Evolutionary conservation across 2,329 filamentous ascomycete species (phyloP), one percentile per base, ranked within the genome.

Genomic region (Nectriaceae sp.): DNA sequence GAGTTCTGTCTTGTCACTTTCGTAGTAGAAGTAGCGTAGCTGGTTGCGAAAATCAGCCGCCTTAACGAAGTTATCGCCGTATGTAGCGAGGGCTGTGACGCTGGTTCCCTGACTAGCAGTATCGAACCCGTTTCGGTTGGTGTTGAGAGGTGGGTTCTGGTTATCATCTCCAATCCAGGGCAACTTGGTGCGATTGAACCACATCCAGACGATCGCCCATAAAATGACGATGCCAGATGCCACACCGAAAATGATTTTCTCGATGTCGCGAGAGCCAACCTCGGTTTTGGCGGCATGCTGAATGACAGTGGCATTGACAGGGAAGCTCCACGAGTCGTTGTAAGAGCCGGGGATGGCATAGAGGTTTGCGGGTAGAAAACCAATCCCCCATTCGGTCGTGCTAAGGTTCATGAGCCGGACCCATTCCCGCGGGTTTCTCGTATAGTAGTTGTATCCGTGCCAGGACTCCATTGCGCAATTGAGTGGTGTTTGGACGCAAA

Each of bases 261-360:
- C 26, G 16, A 36, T 19, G 16, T 16, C n/a, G 16, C 16, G 33
- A 36, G 5, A 6, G n/a, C 33, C n/a, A 11, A 36, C 6, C 5
- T 19, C 13, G 8, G 33, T 19, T n/a, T 16, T 10, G 8, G 33
- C 8, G 8, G 33, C 33, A 36, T 36, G 8, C n/a, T 36, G 33
- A 11, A 36, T 36, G 33, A 36, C 33, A n/a, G 16, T 36, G 33
- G 33, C 16, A n/a, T 19, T n/a, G 33, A 5, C 16, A n/a, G 33
- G n/a, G n/a, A 36, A 36, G 33, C 33, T 36, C 5, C 16, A 36
- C 13, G 33, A 36, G n/a, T 6, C 8, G 33, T 36, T 36, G 13
- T 10, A n/a, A 11, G 11, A 6, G n/a, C n/a, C 33, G 8, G 33
- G 33, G 79, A 45, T 45, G 18, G 42, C 47, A 6, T 42, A 16